These are phyloP conservation scores for Botrytis elliptica DNA, from an alignment of 2,329 filamentous ascomycete species.

Conservation along the genomic window DNA sequence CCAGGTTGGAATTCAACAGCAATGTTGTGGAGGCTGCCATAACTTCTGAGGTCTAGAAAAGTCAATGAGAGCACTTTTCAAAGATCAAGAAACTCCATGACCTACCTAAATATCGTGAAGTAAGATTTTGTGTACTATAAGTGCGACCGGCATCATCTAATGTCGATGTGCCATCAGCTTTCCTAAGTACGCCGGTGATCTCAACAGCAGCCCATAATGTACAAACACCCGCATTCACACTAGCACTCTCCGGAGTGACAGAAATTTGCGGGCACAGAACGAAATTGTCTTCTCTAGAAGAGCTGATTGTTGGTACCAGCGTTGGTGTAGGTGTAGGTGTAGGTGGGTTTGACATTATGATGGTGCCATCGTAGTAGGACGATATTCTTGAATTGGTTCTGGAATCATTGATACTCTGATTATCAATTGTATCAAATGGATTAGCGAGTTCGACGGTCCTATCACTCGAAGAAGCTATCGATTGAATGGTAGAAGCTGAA, in stretches of 20 bases:
- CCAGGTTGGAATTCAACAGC: slow-evolving; percentile 33
- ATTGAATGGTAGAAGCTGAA: slow-evolving; percentile 9
- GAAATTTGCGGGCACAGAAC: slow-evolving; percentile 37
- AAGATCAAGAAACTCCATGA: not conserved
- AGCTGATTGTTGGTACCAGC: not conserved
- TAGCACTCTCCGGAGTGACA: slow-evolving; percentile 37
- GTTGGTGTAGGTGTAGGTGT: not conserved
- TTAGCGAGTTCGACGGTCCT: slow-evolving; percentile 12
- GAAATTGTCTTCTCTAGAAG: slow-evolving; percentile 17
- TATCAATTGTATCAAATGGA: slow-evolving; percentile 23
- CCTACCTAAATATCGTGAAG: slow-evolving; percentile 18
- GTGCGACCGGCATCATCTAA: slow-evolving; percentile 7
- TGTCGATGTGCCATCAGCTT: slow-evolving; percentile 26
- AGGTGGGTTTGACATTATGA: slow-evolving; percentile 11
- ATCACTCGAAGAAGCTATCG: slow-evolving; percentile 9
- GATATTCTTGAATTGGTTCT: slow-evolving; percentile 25
- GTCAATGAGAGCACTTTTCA: not conserved
- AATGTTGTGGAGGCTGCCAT: slow-evolving; percentile 37
- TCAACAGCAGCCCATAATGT: slow-evolving; percentile 42
- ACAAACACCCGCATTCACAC: slow-evolving; percentile 35
- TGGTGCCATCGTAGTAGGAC: slow-evolving; percentile 22
- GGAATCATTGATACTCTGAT: slow-evolving; percentile 29
- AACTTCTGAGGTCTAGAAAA: slow-evolving; percentile 24
- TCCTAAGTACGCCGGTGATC: slow-evolving; percentile 36
- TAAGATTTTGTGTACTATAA: slow-evolving; percentile 5